phyloP scores from a whole-genome alignment of 1,284 basidiomycete genomes.

The Naganishia sp. region DNA sequence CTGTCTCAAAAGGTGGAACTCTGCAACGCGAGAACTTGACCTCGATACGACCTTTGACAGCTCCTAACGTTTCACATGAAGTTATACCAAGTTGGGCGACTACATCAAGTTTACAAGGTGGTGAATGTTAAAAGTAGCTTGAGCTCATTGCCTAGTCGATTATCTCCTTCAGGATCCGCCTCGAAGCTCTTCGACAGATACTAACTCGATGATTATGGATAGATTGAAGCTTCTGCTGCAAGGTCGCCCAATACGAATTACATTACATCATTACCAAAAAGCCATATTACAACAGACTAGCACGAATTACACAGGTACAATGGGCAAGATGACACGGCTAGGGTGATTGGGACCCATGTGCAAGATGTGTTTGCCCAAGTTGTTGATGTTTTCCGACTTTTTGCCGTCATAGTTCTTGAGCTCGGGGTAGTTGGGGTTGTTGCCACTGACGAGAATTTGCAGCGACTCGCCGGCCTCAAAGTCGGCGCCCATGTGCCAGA shows the following conservation, averaged over 20 bases:
- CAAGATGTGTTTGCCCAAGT: conserved; percentile 32
- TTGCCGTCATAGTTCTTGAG: conserved; percentile 27
- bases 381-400: conserved; percentile 34
- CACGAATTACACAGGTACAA: conserved; percentile 19
- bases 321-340: conserved; percentile 32
- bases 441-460: conserved; percentile 36
- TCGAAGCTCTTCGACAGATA: too few relatives aligned
- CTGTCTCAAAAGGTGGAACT: too few relatives aligned
- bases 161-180: too few relatives aligned
- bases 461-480: conserved; percentile 41
- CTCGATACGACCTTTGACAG: too few relatives aligned
- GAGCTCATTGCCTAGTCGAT: too few relatives aligned
- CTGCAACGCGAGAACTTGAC: too few relatives aligned
- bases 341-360: conserved; percentile 35
- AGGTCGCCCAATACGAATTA: neutral
- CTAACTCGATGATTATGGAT: too few relatives aligned
- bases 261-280: neutral
- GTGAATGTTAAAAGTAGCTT: too few relatives aligned
- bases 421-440: conserved; percentile 37
- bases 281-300: neutral
- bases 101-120: too few relatives aligned
- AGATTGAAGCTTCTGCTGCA: too few relatives aligned
- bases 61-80: too few relatives aligned
- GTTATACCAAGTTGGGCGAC: too few relatives aligned
- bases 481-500: conserved; percentile 42